Evolutionary conservation across 768 basidiomycete genomes (phyloP), one percentile per base, ranked within the genome.

Genomic region (Clavulina sp.): DNA sequence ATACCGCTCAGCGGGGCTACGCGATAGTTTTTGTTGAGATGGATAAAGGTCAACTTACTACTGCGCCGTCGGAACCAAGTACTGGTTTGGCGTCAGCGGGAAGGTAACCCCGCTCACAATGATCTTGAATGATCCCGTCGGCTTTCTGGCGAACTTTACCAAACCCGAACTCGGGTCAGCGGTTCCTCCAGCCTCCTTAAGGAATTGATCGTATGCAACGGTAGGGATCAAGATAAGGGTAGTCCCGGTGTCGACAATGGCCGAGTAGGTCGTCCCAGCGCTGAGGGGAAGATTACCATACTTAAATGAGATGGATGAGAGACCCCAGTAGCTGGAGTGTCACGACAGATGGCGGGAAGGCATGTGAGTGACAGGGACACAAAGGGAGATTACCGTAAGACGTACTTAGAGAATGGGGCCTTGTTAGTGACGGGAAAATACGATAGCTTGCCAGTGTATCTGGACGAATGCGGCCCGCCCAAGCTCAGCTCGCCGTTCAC

Each of bases 171-270:
- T 13, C 13, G 43, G 26, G 24, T 46, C 43, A 16, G 16, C 13
- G 43, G 13, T 16, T 13, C 43, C 43, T 9, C 26, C 26, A 24
- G 13, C 26, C 13, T 16, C 43, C 9, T 46, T 13, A 24, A 28
- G 16, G 26, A 46, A 46, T 9, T 13, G 13, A 24, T 46, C 13
- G 43, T 46, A 46, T 9, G 26, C 43, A 9, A 24, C 13, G 26
- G 9, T 24, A 46, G 43, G 43, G 26, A 46, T 16, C 9, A 13
- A 46, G 43, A 28, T 46, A 9, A 46, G 26, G 26, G 43, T 46
- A 13, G 43, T 46, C 9, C 43, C 43, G 43, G 43, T 46, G 24
- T 46, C 43, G 43, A 46, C 43, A 24, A 46, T 24, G 13, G 43
- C 9, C 9, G 13, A 13, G 21, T n/a, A n/a, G n/a, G n/a, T n/a